phyloP scores from a whole-genome alignment of 257 asterid genomes.

The Misopates orontium region DNA sequence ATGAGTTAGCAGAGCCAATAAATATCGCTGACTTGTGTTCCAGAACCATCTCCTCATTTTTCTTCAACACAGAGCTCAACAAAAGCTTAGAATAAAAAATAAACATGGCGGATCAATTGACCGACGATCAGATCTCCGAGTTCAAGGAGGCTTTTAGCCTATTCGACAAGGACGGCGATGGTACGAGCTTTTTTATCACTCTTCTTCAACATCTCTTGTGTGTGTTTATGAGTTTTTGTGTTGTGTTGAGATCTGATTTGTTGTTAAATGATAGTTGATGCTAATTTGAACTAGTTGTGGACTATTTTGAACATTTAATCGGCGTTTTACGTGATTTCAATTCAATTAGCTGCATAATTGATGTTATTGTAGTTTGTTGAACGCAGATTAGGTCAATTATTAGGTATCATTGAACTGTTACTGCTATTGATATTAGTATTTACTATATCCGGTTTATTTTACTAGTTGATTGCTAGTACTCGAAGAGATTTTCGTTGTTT shows the following conservation, averaged over 20 bases:
- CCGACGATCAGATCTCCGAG: constrained; percentile 68
- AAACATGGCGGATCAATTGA: constrained; percentile 58
- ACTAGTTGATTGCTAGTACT: background rate
- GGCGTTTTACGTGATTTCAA: background rate
- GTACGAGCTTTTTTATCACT: constrained; percentile 28
- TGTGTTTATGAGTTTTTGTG: background rate
- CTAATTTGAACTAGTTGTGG: background rate
- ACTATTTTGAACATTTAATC: constrained; percentile 14
- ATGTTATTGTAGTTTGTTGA: constrained; percentile 8
- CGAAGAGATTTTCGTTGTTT: no score
- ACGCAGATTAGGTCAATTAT: background rate
- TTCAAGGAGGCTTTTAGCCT: constrained; percentile 73
- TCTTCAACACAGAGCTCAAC: background rate
- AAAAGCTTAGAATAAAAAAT: no score
- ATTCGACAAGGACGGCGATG: constrained; percentile 67
- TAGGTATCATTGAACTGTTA: background rate
- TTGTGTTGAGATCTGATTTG: constrained; percentile 35
- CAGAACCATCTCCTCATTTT: background rate
- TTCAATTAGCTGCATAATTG: background rate
- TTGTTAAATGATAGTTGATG: background rate
- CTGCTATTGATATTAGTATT: no score
- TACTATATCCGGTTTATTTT: no score
- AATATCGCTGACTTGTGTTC: constrained; percentile 17
- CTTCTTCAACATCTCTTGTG: background rate
- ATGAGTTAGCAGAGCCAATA: constrained; percentile 9